Percentiles rank a stretch among this genome's conserved stretches.
phyloP scores from a whole-genome alignment of 106 monocot species.

The Vanilla planifolia region DNA sequence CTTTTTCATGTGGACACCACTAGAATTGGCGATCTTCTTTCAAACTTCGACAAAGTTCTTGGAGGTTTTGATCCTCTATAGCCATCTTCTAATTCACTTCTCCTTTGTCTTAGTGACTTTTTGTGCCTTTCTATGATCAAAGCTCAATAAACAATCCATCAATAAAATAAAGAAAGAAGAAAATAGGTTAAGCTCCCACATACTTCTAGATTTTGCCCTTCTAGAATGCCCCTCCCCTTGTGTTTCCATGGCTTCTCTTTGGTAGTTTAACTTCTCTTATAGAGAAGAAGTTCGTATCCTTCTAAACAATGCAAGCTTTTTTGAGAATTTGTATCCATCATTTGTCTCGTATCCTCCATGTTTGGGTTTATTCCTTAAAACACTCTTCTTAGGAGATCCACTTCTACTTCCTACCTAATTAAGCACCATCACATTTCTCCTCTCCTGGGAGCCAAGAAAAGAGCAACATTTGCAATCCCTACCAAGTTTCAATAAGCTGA shows the following conservation, averaged over 20 bases:
- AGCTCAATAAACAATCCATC: background rate
- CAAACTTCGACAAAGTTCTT: slow-evolving; percentile 50
- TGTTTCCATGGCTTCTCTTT: slow-evolving; percentile 14
- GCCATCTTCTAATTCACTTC: background rate
- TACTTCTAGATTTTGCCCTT: slow-evolving; percentile 24
- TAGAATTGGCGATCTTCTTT: too few species aligned
- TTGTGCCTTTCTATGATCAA: background rate
- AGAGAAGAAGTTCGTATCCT: slow-evolving; percentile 55
- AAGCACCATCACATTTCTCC: background rate
- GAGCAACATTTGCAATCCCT: slow-evolving; percentile 50
- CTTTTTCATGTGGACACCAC: background rate
- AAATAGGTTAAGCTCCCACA: background rate
- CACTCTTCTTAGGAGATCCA: slow-evolving; percentile 10
- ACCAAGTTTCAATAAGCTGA: slow-evolving; percentile 58
- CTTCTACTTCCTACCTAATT: slow-evolving; percentile 35
- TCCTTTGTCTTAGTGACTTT: background rate
- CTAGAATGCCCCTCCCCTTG: too few species aligned
- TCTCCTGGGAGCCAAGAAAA: slow-evolving; percentile 2
- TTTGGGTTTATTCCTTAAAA: slow-evolving; percentile 14
- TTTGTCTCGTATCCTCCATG: slow-evolving; percentile 5
- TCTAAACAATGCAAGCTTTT: slow-evolving; percentile 45
- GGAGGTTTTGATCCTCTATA: slow-evolving; percentile 6
- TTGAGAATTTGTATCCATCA: slow-evolving; percentile 17
- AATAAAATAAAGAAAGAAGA: too few species aligned
- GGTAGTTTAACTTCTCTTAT: slow-evolving; percentile 10